Base-by-base conservation (phyloP, 2,329 filamentous ascomycete species). In the Aspergillus awamori region DNA sequence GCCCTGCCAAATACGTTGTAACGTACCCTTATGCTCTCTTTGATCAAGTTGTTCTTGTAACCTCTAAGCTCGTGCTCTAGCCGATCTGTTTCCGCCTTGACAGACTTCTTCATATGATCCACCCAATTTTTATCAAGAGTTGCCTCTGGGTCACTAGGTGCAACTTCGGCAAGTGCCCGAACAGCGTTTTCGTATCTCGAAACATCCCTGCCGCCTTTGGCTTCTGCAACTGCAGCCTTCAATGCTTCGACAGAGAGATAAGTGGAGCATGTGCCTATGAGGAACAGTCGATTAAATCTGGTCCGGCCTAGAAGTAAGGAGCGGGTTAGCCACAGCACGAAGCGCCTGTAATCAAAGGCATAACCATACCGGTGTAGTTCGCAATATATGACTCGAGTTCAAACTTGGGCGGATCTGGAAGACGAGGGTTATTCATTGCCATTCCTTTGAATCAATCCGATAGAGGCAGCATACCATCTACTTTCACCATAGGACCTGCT, bases 41-140 rank as follows among this genome's bases (percentile, higher is more conserved):
- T 97, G 70, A 99, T 93, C 47, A 98, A 80, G 70, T 98, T 99
- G 74, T 97, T 97, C 79, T 95, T 97, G 77, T 98, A 98, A 1
- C 89, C 89, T 76, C 93, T 93, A 20, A 99, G 82, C 76, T 98
- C 92, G 15, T 85, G 81, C 73, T 97, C 92, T 58, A 98, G 82
- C n/a, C 90, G 86, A 58, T 87, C 82, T 0, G 89, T 89, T 75
- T 96, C 90, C 1, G 81, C 79, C 67, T 86, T 86, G 69, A 93
- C 91, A 55, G 84, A 80, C 64, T 86, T 86, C 22, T 88, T 86
- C 39, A 85, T 89, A 60, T 80, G 82, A 7, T 89, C 84, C n/a
- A 89, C 84, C 94, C 94, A 98, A n/a, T 80, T 80, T 22, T 83
- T 79, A 70, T 98, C 93, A 58, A 82, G 81, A 2, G 77, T 72